Evolutionary conservation across 2,329 filamentous ascomycete species (phyloP).

Genomic region (Cucurbitaria berberidis): DNA sequence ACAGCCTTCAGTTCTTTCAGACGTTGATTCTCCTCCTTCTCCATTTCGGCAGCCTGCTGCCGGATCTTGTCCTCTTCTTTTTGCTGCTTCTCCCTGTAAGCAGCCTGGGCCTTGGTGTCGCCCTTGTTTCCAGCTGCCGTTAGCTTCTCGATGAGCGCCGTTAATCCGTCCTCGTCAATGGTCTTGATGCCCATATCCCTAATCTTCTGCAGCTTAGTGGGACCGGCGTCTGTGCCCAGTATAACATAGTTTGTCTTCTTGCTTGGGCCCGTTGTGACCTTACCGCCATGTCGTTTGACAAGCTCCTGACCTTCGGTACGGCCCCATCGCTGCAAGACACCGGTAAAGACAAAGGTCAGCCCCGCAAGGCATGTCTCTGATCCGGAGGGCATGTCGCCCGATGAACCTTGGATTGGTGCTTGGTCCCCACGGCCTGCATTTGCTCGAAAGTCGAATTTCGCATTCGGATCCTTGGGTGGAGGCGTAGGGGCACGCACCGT

Average conservation of each 20-base stretch:
- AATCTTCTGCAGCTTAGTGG: conserved; percentile 90
- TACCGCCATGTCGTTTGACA: conserved; percentile 93
- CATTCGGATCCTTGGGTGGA: conserved; percentile 69
- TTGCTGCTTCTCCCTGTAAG: conserved; percentile 81
- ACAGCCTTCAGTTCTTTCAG: conserved; percentile 55
- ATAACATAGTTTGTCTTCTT: conserved; percentile 95
- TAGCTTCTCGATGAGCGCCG: conserved; percentile 79
- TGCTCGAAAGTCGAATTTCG: conserved; percentile 79
- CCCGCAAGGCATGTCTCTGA: conserved; percentile 89
- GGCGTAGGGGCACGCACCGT: conserved; percentile 83
- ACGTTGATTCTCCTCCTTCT: conserved; percentile 83
- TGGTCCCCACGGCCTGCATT: conserved; percentile 65
- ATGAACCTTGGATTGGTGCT: conserved; percentile 66
- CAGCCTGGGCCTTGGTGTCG: conserved; percentile 83
- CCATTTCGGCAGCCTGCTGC: conserved; percentile 82
- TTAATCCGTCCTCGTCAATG: conserved; percentile 91
- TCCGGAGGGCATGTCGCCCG: conserved; percentile 75
- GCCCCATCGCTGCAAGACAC: conserved; percentile 77
- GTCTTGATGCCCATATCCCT: conserved; percentile 80
- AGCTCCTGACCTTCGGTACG: conserved; percentile 84
- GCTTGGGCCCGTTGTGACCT: conserved; percentile 83
- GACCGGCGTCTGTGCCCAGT: conserved; percentile 87
- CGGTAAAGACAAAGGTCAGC: conserved; percentile 93
- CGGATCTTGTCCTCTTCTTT: conserved; percentile 84
- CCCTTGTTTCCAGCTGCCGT: conserved; percentile 78